Conservation (phyloP, 768 basidiomycete species). For the Lentinus brumalis region DNA sequence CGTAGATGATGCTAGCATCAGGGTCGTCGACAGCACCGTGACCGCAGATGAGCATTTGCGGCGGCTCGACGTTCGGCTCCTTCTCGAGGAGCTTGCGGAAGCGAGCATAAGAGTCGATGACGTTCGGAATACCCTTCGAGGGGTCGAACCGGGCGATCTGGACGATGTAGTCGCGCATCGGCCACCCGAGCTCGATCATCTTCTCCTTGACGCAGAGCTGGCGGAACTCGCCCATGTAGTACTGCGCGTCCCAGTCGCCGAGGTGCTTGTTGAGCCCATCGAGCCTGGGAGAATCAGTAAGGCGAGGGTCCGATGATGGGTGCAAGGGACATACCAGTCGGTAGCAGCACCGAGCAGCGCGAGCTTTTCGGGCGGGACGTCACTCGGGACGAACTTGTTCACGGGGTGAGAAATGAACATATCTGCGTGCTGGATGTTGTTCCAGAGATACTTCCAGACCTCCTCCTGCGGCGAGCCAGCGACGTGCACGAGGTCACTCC, state of each 20-base stretch:
- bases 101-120: slow-evolving; percentile 84
- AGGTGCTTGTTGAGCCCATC: slow-evolving; percentile 95
- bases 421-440: slow-evolving; percentile 87
- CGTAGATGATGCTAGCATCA: slow-evolving; percentile 91
- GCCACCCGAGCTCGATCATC: slow-evolving; percentile 81
- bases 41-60: slow-evolving; percentile 82
- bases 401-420: slow-evolving; percentile 94
- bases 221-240: slow-evolving; percentile 89
- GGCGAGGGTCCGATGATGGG: slow-evolving; percentile 4
- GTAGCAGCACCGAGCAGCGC: slow-evolving; percentile 81
- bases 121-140: slow-evolving; percentile 78
- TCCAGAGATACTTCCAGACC: slow-evolving; percentile 95
- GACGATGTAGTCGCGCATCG: slow-evolving; percentile 79
- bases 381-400: slow-evolving; percentile 88
- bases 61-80: slow-evolving; percentile 74
- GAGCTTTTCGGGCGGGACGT: slow-evolving; percentile 73
- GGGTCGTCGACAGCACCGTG: slow-evolving; percentile 96
- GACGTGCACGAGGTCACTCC: slow-evolving; percentile 76
- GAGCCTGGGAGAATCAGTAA: slow-evolving; percentile 48
- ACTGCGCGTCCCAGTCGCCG: slow-evolving; percentile 77
- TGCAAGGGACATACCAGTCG: slow-evolving; percentile 61
- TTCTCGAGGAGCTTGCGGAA: slow-evolving; percentile 78
- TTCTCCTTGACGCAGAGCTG: slow-evolving; percentile 75
- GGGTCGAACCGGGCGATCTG: slow-evolving; percentile 97
- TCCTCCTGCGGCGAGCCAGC: slow-evolving; percentile 84